These are phyloP conservation scores for Linnemannia zychae DNA, from an alignment of 192 early-diverging fungal genomes.

Conservation along the genomic window DNA sequence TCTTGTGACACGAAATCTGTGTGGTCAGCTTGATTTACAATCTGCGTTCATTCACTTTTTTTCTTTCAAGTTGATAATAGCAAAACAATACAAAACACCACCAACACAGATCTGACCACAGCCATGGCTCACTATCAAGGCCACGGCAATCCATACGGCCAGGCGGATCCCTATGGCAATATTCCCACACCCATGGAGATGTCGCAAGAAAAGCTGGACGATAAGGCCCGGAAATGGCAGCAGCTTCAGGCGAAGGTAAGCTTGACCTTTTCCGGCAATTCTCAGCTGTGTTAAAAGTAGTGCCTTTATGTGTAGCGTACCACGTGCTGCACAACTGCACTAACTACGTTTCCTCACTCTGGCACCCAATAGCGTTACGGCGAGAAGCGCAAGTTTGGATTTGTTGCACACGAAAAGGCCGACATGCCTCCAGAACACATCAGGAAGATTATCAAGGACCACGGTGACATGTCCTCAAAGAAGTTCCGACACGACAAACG, in stretches of 20 bases:
- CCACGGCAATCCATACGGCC: slow-evolving; percentile 39
- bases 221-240: slow-evolving; percentile 94
- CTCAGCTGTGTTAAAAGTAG: neutral
- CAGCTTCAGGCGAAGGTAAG: slow-evolving; percentile 82
- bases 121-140: slow-evolving; percentile 48
- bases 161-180: slow-evolving; percentile 34
- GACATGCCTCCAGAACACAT: slow-evolving; percentile 98
- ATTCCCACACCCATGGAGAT: slow-evolving; percentile 55
- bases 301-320: neutral
- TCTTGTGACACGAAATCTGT: neutral
- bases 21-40: neutral
- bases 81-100: slow-evolving; percentile 15
- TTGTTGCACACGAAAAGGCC: slow-evolving; percentile 93
- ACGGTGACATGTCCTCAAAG: slow-evolving; percentile 98
- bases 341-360: neutral
- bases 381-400: slow-evolving; percentile 95
- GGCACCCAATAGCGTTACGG: slow-evolving; percentile 77
- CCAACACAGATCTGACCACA: slow-evolving; percentile 21
- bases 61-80: neutral
- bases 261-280: neutral
- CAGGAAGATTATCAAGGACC: slow-evolving; percentile 99
- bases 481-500: slow-evolving; percentile 98
- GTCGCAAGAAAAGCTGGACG: slow-evolving; percentile 70
- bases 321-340: neutral
- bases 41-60: neutral